A percentile compares a stretch with the other conserved stretches of the same genome.
These are phyloP conservation scores for Ceratobasidium sp. DNA, from an alignment of 1,284 basidiomycete species.

Conservation along the genomic window DNA sequence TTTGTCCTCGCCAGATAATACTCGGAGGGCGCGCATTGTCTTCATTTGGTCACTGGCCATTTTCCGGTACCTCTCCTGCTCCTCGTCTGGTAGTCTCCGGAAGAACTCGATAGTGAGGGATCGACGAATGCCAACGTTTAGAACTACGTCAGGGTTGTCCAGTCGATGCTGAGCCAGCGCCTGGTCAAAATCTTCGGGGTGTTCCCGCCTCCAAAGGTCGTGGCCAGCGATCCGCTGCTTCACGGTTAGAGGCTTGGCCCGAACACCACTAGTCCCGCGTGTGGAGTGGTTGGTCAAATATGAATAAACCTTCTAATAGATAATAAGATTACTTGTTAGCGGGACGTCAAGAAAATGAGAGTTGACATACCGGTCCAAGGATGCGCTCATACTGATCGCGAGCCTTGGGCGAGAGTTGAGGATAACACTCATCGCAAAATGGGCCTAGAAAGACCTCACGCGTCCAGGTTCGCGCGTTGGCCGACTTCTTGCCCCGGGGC, in stretches of 20 bases:
- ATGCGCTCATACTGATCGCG: not conserved
- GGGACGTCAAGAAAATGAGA: not conserved
- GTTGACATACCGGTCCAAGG: not conserved
- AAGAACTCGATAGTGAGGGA: not conserved
- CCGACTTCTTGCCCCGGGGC: constrained; percentile 2
- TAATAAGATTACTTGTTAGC: no score
- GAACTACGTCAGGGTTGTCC: not conserved
- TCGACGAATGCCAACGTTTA: constrained; percentile 4
- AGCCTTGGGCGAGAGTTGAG: not conserved
- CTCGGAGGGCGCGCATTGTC: not conserved
- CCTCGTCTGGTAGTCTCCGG: not conserved
- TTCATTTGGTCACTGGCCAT: not conserved
- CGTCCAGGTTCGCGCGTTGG: not conserved
- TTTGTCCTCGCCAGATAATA: not conserved
- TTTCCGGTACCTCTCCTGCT: not conserved
- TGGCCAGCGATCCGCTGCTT: not conserved
- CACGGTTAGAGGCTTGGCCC: not conserved
- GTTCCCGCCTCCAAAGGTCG: not conserved
- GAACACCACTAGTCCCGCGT: not conserved
- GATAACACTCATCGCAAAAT: constrained; percentile 7
- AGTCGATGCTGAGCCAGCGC: not conserved
- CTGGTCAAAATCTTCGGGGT: not conserved
- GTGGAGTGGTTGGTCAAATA: constrained; percentile 4
- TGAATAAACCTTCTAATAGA: not conserved
- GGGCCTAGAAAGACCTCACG: not conserved